Evolutionary conservation across 768 basidiomycete species (phyloP).

Genomic region (Pleurotus platypus): DNA sequence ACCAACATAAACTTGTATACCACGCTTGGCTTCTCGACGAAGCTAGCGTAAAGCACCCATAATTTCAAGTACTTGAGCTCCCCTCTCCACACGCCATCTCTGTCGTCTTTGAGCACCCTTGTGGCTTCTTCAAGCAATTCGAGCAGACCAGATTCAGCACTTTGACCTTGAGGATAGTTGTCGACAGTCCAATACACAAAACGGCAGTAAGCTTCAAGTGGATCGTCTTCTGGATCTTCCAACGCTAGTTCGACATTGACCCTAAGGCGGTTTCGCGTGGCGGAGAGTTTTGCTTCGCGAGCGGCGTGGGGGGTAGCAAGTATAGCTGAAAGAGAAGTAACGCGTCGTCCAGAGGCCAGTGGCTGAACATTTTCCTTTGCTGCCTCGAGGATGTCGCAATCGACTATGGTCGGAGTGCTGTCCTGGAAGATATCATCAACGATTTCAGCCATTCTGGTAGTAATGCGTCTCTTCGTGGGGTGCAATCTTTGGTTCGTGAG

Average conservation of each 20-base stretch:
- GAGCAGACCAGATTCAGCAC: constrained; percentile 84
- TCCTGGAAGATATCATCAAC: constrained; percentile 43
- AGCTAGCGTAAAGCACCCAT: constrained; percentile 91
- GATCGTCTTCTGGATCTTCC: constrained; percentile 80
- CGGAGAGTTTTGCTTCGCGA: constrained; percentile 64
- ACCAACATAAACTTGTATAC: constrained; percentile 88
- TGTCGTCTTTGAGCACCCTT: constrained; percentile 73
- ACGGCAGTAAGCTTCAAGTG: constrained; percentile 80
- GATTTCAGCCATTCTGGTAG: neutral
- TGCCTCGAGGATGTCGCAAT: constrained; percentile 78
- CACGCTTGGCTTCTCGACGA: constrained; percentile 85
- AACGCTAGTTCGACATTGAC: constrained; percentile 71
- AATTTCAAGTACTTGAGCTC: constrained; percentile 89
- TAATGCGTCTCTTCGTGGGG: too few species aligned
- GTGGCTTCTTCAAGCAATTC: constrained; percentile 93
- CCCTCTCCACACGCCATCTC: constrained; percentile 67
- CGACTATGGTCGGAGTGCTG: constrained; percentile 50
- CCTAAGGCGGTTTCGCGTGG: constrained; percentile 61
- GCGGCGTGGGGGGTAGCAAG: constrained; percentile 76
- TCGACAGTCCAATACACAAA: constrained; percentile 92
- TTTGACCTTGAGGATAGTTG: constrained; percentile 91
- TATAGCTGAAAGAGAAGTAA: constrained; percentile 71
- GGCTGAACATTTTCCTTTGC: constrained; percentile 88
- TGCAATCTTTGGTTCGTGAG: too few species aligned
- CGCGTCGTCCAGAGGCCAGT: constrained; percentile 73